Evolutionary conservation across 2,329 filamentous ascomycete genomes (phyloP).

Genomic region (Calonectria pauciramosa): DNA sequence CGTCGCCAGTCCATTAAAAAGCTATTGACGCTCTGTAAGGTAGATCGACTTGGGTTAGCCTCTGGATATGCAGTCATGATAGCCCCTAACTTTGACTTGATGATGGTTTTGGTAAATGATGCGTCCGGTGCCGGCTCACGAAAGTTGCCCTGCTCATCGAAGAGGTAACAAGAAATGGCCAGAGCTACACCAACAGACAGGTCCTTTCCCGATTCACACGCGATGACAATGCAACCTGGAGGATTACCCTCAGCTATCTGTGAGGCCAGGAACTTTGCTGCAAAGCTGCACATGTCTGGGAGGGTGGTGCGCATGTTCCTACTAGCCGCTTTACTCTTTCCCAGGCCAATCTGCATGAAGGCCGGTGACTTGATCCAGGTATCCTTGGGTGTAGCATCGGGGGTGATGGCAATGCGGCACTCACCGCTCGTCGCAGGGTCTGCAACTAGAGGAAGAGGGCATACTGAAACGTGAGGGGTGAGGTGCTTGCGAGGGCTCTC

Average conservation of each 20-base stretch:
- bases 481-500: conserved; percentile 46
- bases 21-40: conserved; percentile 91
- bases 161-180: conserved; percentile 81
- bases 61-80: conserved; percentile 85
- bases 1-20: conserved; percentile 78
- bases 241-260: background rate
- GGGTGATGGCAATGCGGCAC: conserved; percentile 60
- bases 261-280: conserved; percentile 53
- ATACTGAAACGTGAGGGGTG: conserved; percentile 54
- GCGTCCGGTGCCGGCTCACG: conserved; percentile 41
- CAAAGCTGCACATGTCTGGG: conserved; percentile 71
- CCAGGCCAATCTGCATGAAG: conserved; percentile 72
- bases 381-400: conserved; percentile 60
- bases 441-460: conserved; percentile 47
- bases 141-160: conserved; percentile 71
- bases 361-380: conserved; percentile 54
- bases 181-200: conserved; percentile 84
- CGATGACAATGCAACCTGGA: conserved; percentile 64
- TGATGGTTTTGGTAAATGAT: conserved; percentile 78
- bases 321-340: conserved; percentile 82
- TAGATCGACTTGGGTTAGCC: conserved; percentile 86
- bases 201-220: conserved; percentile 84
- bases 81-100: conserved; percentile 83
- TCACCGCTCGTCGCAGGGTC: conserved; percentile 26
- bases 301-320: conserved; percentile 84